These are phyloP conservation scores for Phallus indusiatus DNA, from an alignment of 768 basidiomycete genomes.

Conservation along the genomic window DNA sequence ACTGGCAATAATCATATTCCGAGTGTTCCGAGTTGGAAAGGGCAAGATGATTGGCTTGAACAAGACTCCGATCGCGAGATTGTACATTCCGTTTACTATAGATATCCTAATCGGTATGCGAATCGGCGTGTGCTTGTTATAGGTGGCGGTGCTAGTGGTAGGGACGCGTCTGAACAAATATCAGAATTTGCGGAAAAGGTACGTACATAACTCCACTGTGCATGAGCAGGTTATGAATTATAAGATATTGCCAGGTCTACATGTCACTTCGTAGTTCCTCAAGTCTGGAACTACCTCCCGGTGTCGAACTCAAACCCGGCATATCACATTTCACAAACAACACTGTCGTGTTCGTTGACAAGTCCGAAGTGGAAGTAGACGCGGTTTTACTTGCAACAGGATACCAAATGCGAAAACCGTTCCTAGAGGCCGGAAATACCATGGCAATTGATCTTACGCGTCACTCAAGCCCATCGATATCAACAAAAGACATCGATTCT, in stretches of 20 bases:
- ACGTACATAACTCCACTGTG: background rate
- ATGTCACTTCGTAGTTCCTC: background rate
- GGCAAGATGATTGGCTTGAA: conserved; percentile 40
- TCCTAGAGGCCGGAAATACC: conserved; percentile 26
- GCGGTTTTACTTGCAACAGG: conserved; percentile 45
- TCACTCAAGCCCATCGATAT: conserved; percentile 12
- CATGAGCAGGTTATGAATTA: too few relatives aligned
- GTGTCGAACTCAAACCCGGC: conserved; percentile 25
- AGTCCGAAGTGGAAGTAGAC: conserved; percentile 33
- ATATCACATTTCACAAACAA: conserved; percentile 39
- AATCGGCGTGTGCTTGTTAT: conserved; percentile 40
- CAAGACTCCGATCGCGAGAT: conserved; percentile 28
- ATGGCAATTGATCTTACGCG: conserved; percentile 4
- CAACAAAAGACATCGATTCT: background rate
- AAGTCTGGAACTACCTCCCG: background rate
- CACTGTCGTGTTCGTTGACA: conserved; percentile 39
- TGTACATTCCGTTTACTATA: conserved; percentile 45
- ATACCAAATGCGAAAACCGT: conserved; percentile 44
- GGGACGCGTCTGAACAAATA: conserved; percentile 38
- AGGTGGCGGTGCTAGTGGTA: conserved; percentile 37
- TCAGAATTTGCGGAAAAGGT: conserved; percentile 33
- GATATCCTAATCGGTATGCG: conserved; percentile 33
- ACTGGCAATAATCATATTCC: conserved; percentile 50
- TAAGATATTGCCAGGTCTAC: too few relatives aligned
- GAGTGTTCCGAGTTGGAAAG: conserved; percentile 33